Base-by-base conservation (phyloP, 2,329 filamentous ascomycete species). In the Aureobasidium vineae region DNA sequence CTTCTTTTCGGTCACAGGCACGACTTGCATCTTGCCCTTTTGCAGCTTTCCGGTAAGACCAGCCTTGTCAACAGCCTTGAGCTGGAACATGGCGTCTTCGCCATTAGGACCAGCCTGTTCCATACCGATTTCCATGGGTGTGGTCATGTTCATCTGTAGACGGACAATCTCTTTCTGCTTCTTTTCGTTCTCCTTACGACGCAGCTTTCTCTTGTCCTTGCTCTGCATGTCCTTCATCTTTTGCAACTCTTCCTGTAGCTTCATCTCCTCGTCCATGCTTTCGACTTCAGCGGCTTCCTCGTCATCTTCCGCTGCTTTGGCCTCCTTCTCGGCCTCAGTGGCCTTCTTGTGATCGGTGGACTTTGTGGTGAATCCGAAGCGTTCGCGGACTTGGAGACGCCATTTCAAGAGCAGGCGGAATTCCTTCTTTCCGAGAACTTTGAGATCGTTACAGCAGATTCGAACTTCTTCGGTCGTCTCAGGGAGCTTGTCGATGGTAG, bases 81-180 rank as follows among this genome's bases (percentile, higher is more conserved):
- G 83, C 2, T 87, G 87, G 76, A 99, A 99, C 82, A 97, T 95
- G 33, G 90, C 83, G 53, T 92, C 90, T 49, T 92, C 88, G 28
- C 91, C 93, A 59, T 86, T 82, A 0, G 91, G 90, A 0, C 91
- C 91, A 28, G 85, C 80, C 77, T 95, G 92, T 75, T 97, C 95
- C 80, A 96, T 86, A 73, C 95, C 95, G 69, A 99, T 97, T 70
- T 99, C 95, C 83, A 92, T 95, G 8, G 95, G 95, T 0, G 92
- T 90, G 2, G 89, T 89, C 95, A 99, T 99, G 79, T 97, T 89
- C 81, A 99, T 87, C 78, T 99, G 95, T 89, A 99, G 90, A 40
- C 95, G 88, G n/a, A 96, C 84, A 68, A 98, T 92, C 70, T 98
- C 95, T 72, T 91, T 95, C 72, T 95, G 91, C 78, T 96, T 98